phyloP scores from a whole-genome alignment of 2,329 filamentous ascomycete species.

The Diaporthe nobilis region DNA sequence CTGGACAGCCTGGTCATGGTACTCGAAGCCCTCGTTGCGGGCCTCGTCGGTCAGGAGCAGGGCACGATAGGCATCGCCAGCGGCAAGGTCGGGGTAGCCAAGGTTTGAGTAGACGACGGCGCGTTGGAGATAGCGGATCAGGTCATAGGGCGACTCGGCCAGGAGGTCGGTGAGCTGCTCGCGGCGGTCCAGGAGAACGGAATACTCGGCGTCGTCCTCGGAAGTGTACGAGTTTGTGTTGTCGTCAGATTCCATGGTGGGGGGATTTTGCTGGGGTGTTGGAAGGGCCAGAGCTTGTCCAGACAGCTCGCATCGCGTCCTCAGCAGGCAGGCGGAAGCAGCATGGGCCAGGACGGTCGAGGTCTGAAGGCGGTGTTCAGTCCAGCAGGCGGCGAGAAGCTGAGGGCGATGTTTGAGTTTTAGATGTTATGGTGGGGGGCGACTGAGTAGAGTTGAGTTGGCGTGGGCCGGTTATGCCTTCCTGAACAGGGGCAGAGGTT shows the following conservation, averaged over 20 bases:
- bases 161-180: conserved; percentile 70
- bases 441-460: neutral
- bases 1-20: conserved; percentile 77
- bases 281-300: conserved; percentile 27
- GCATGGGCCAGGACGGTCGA: neutral
- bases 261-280: conserved; percentile 32
- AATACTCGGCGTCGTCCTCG: conserved; percentile 56
- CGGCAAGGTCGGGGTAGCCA: conserved; percentile 90
- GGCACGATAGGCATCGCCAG: conserved; percentile 90
- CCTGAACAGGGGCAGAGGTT: neutral
- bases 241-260: conserved; percentile 46
- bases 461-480: conserved; percentile 1
- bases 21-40: conserved; percentile 84
- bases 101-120: conserved; percentile 80
- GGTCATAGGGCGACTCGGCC: conserved; percentile 68
- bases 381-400: neutral
- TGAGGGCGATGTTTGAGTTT: neutral
- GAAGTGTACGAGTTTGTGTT: conserved; percentile 44
- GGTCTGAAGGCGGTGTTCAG: neutral
- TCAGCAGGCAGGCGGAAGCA: conserved; percentile 6
- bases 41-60: conserved; percentile 89
- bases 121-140: conserved; percentile 77
- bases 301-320: conserved; percentile 35
- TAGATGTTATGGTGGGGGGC: neutral
- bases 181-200: conserved; percentile 67